Evolutionary conservation across 345 rosid genomes (phyloP), one percentile per base, ranked within the genome.

Genomic region (Murraya koenigii): DNA sequence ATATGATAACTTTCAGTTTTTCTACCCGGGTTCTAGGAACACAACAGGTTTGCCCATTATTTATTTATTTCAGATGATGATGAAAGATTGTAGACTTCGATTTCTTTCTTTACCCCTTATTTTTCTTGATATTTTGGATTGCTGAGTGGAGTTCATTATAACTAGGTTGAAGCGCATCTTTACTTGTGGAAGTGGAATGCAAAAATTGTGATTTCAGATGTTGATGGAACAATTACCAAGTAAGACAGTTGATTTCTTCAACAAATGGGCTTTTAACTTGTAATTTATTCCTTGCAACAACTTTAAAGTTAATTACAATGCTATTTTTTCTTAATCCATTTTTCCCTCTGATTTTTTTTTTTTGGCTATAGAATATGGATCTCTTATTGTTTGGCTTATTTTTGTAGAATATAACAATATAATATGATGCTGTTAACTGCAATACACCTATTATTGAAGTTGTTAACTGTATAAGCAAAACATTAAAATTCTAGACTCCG

Each of bases 221-320:
- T 94, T 65, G 98, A 94, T 82, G 97, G 98, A 80, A 94, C 98
- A 64, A 94, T 94, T 88, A 94, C 98, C 69, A 94, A 88, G 98
- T 94, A 85, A 55, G 88, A 25, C 23, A 30, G 47, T 44, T 41
- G 68, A 73, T 56, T 60, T 62, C 41, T 35, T 22, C 49, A 14
- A 66, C 41, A 44, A 55, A 71, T 28, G 39, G 52, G 30, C 14
- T 56, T 58, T 25, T 15, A 23, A 64, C 67, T 65, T 75, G 35
- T 35, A 55, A 25, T 52, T 5, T 75, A 9, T 55, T 38, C 13
- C 36, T 54, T 56, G 47, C 33, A 35, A 35, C 61, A 39, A 39
- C 58, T 23, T 65, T 55, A 35, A 54, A 71, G 63, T 71, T 26
- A 32, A n/a, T 71, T 32, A 10, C n/a, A 15, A 71, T 33, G 44